Evolutionary conservation across 225 moss, liverwort and hornwort genomes (phyloP).

Genomic region (Rhytidiadelphus loreus): DNA sequence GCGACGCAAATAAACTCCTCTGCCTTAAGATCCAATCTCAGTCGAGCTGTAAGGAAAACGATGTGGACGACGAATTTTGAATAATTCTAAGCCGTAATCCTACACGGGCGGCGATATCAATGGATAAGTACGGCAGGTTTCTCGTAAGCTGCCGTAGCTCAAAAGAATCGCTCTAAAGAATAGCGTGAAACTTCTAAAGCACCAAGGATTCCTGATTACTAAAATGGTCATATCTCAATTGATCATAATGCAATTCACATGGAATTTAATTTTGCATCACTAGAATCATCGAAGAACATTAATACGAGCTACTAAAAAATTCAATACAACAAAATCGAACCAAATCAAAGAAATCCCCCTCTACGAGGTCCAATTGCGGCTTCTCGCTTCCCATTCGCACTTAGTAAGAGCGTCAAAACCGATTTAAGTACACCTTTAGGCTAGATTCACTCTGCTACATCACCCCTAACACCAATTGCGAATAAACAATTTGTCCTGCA

Average conservation of each 20-base stretch:
- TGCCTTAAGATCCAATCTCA: background rate
- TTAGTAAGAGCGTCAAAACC: background rate
- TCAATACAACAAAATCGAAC: background rate
- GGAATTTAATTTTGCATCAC: background rate
- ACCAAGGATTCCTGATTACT: background rate
- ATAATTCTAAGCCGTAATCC: background rate
- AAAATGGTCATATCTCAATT: background rate
- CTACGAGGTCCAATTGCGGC: background rate
- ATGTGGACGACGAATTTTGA: background rate
- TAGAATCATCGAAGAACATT: background rate
- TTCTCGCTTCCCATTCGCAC: background rate
- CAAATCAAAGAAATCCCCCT: background rate
- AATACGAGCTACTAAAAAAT: background rate
- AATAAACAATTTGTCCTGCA: background rate
- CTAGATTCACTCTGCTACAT: background rate
- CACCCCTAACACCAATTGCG: background rate
- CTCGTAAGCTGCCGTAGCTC: background rate
- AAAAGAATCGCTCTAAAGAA: background rate
- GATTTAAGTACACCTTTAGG: background rate
- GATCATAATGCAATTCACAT: background rate
- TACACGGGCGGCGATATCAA: background rate
- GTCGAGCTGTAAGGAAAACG: background rate
- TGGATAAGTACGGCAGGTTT: background rate
- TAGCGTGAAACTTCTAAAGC: background rate
- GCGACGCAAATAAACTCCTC: background rate